phyloP scores from a whole-genome alignment of 192 early-diverging fungal species.

The Coemansia aciculifera region DNA sequence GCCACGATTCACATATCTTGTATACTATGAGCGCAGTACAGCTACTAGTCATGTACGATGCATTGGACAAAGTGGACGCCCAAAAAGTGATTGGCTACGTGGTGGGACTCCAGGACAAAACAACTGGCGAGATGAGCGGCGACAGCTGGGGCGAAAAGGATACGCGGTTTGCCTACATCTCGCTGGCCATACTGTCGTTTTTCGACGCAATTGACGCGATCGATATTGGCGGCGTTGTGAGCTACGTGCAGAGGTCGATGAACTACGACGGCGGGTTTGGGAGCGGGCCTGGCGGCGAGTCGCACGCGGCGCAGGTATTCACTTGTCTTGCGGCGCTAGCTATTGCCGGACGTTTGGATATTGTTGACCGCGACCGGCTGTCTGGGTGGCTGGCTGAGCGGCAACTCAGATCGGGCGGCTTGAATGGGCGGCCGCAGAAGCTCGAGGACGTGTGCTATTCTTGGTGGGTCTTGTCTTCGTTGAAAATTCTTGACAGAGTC shows the following conservation, averaged over 20 bases:
- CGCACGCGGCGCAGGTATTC: slow-evolving; percentile 90
- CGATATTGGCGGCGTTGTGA: slow-evolving; percentile 66
- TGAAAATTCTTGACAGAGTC: slow-evolving; percentile 73
- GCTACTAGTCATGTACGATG: slow-evolving; percentile 78
- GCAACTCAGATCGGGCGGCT: slow-evolving; percentile 86
- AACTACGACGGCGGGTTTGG: slow-evolving; percentile 99
- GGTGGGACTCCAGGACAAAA: slow-evolving; percentile 58
- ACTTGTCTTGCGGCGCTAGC: slow-evolving; percentile 88
- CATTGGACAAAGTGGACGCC: slow-evolving; percentile 72
- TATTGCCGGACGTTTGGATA: slow-evolving; percentile 73
- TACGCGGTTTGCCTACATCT: slow-evolving; percentile 88
- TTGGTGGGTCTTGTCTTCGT: slow-evolving; percentile 95
- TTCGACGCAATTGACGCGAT: slow-evolving; percentile 68
- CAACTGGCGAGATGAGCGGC: slow-evolving; percentile 81
- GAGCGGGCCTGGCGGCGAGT: slow-evolving; percentile 84
- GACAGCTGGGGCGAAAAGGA: slow-evolving; percentile 95
- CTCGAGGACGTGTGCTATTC: slow-evolving; percentile 97
- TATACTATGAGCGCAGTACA: slow-evolving; percentile 93
- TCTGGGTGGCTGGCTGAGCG: slow-evolving; percentile 94
- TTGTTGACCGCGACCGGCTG: slow-evolving; percentile 79
- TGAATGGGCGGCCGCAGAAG: slow-evolving; percentile 97
- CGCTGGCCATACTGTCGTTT: slow-evolving; percentile 77
- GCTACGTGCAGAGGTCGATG: slow-evolving; percentile 73
- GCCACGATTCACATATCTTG: slow-evolving; percentile 88
- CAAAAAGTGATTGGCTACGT: slow-evolving; percentile 71